Base-by-base conservation (phyloP, 2,329 filamentous ascomycete genomes). In the Chaetomium olivaceum region DNA sequence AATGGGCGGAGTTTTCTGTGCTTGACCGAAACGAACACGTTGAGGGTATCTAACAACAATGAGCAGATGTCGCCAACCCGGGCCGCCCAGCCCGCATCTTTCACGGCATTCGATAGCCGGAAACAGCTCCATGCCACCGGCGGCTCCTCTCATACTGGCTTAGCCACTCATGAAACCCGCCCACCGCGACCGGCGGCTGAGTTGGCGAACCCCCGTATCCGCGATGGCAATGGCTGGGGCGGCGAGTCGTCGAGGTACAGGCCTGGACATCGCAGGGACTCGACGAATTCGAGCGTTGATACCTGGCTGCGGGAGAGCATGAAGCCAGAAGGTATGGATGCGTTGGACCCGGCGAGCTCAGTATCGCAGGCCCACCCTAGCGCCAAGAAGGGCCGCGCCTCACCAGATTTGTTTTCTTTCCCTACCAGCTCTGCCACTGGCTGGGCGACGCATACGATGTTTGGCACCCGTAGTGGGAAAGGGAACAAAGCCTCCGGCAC, bases 301-400 rank as follows among this genome's bases (percentile, higher is more conserved):
- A 84, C 85, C 27, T 88, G 85, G 85, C 80, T 87, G 75, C 80
- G 80, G 7, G 83, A 85, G 72, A 83, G 83, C 61, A 74, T 80
- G 36, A 82, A 82, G 56, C 79, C 81, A 1, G 73, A 74, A 0
- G 72, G 70, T 0, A 72, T 72, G 8, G 67, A 70, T n/a, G 66
- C 58, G 0, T 67, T 74, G 1, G 67, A 67, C 43, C 68, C 69
- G 1, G 63, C 69, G 64, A 71, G 67, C 52, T 70, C 73, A 0
- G 72, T 75, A 3, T 73, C 68, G 14, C 70, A 73, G 33, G 62
- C 67, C 6, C 58, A 68, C 36, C 62, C 64, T 16, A 57, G 64
- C 54, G 43, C 58, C 23, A 50, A 65, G 31, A n/a, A 67, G 63
- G 68, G 71, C 52, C 73, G 75, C 29, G 69, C 70, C 0, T 85